These are phyloP conservation scores for Emergomyces africanus DNA, from an alignment of 2,329 filamentous ascomycete species.

Conservation along the genomic window DNA sequence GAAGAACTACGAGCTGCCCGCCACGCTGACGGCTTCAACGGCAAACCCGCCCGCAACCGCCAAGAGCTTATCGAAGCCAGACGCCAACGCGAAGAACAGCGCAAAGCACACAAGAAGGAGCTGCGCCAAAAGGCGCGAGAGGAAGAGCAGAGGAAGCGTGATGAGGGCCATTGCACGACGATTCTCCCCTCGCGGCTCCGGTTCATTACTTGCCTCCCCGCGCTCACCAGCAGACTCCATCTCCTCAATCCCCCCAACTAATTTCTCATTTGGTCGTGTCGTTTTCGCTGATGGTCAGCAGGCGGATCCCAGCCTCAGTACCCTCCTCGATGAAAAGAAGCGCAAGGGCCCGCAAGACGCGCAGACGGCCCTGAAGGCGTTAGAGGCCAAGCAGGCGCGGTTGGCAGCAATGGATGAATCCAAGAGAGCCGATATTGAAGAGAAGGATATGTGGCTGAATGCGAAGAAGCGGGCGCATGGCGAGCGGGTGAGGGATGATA, in stretches of 20 bases:
- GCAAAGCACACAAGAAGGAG: constrained; percentile 82
- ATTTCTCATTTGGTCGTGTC: constrained; percentile 84
- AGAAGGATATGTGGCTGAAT: constrained; percentile 90
- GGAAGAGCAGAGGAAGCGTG: constrained; percentile 56
- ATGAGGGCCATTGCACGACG: constrained; percentile 43
- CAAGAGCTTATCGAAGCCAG: constrained; percentile 87
- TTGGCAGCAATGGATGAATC: constrained; percentile 61
- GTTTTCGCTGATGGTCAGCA: constrained; percentile 76
- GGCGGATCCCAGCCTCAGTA: constrained; percentile 56
- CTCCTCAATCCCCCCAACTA: constrained; percentile 39
- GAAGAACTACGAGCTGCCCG: constrained; percentile 72
- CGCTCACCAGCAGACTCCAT: constrained; percentile 36
- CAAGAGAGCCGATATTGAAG: constrained; percentile 74
- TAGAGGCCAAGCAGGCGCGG: constrained; percentile 75
- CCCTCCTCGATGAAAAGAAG: constrained; percentile 53
- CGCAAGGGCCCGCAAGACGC: constrained; percentile 75
- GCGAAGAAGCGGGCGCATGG: constrained; percentile 82
- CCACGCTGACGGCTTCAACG: constrained; percentile 75
- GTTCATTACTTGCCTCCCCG: constrained; percentile 43
- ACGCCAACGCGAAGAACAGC: constrained; percentile 72
- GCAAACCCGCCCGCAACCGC: constrained; percentile 68
- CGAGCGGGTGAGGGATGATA: constrained; percentile 79
- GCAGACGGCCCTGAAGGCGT: constrained; percentile 71
- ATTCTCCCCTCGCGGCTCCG: constrained; percentile 44
- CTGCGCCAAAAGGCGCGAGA: constrained; percentile 62